phyloP scores from a whole-genome alignment of 164 flowering plant genomes.

The Chimonanthus salicifolius region DNA sequence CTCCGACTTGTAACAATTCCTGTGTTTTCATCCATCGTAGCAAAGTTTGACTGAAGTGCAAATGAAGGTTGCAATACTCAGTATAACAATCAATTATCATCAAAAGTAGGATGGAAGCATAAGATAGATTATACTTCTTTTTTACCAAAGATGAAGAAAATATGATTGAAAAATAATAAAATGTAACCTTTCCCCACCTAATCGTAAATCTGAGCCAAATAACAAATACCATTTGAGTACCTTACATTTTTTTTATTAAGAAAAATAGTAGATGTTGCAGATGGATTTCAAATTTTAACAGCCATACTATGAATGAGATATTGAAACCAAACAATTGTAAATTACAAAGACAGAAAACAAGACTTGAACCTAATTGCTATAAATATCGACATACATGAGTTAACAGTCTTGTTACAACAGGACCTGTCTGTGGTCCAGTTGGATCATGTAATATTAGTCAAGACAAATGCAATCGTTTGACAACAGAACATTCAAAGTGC shows the following conservation, averaged over 20 bases:
- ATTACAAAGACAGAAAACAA: too few species aligned
- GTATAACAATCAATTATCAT: not conserved
- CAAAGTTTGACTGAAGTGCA: slow-evolving; percentile 79
- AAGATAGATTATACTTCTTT: not conserved
- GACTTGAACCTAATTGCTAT: too few species aligned
- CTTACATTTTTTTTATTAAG: not conserved
- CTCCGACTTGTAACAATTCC: slow-evolving; percentile 88
- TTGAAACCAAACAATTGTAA: not conserved
- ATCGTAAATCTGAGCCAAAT: not conserved
- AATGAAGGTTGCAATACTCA: not conserved
- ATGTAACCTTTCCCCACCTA: not conserved
- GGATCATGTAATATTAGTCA: not conserved
- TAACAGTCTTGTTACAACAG: not conserved
- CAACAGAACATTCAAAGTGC: not conserved
- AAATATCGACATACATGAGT: too few species aligned
- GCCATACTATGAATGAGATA: not conserved
- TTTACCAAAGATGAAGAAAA: too few species aligned
- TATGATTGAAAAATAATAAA: too few species aligned
- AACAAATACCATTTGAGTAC: not conserved
- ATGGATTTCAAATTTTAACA: not conserved
- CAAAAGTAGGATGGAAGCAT: not conserved
- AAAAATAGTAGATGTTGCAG: not conserved
- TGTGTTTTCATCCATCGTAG: slow-evolving; percentile 74
- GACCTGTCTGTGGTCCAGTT: not conserved
- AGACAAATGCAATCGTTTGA: not conserved